Percentiles rank a stretch among this genome's conserved stretches.
Evolutionary conservation across 208 protist species (phyloP).

Genomic region (Acanthamoeba royreba): DNA sequence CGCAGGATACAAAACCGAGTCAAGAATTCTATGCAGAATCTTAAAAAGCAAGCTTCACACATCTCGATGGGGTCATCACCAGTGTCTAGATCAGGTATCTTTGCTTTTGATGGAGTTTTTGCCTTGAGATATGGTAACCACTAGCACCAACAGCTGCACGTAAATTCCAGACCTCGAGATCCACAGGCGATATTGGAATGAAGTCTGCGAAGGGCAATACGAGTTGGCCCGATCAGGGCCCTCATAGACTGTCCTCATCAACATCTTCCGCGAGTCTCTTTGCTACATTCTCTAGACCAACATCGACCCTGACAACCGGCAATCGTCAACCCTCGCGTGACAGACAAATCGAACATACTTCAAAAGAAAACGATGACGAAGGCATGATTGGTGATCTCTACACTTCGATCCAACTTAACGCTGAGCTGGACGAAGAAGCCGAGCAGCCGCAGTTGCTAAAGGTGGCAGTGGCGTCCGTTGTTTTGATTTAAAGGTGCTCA

Average conservation of each 20-base stretch:
- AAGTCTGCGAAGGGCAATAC: background rate
- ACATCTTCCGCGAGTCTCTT: background rate
- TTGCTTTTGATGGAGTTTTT: no score
- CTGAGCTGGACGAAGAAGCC: background rate
- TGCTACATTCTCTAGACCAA: background rate
- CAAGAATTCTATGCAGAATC: background rate
- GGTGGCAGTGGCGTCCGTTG: background rate
- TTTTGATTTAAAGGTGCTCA: no score
- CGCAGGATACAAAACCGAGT: background rate
- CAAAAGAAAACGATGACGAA: background rate
- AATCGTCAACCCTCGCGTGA: background rate
- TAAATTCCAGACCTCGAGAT: background rate
- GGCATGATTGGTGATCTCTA: conserved; percentile 17
- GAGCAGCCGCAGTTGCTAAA: conserved; percentile 4
- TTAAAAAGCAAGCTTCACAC: no score
- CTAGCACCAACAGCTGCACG: background rate
- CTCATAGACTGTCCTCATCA: background rate
- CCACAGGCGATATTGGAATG: background rate
- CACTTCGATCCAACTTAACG: conserved; percentile 28
- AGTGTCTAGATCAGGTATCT: no score
- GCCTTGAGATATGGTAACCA: no score
- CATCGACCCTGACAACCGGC: background rate
- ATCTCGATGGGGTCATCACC: no score
- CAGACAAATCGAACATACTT: no score
- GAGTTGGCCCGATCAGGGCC: background rate